phyloP scores from a whole-genome alignment of 345 rosid species.

The Eucalyptus curtisii region DNA sequence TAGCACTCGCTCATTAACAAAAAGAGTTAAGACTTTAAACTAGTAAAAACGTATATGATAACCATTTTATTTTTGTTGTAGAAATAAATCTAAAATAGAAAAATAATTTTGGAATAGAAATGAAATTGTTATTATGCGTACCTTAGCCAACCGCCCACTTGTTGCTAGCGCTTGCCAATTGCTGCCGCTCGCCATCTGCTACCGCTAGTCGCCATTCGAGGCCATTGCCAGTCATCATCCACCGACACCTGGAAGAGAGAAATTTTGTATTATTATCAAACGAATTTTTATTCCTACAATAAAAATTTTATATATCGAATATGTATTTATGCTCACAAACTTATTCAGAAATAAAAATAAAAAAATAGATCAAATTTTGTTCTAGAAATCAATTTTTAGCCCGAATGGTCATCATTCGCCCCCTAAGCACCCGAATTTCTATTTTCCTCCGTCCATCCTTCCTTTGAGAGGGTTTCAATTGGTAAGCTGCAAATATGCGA shows the following conservation, averaged over 20 bases:
- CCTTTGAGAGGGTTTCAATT: not conserved
- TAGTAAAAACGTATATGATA: rapidly evolving
- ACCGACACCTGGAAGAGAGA: rapidly evolving
- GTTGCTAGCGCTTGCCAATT: rapidly evolving
- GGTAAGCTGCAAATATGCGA: no score
- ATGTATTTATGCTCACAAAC: rapidly evolving
- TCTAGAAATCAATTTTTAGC: no score
- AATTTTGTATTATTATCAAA: no score
- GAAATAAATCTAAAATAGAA: rapidly evolving
- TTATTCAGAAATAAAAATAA: no score
- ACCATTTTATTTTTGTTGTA: no score
- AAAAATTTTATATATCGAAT: no score
- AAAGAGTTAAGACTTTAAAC: not conserved
- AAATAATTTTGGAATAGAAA: no score
- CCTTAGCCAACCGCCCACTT: no score
- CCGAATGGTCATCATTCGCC: rapidly evolving
- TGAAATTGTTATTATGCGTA: no score
- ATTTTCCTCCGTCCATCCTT: not conserved
- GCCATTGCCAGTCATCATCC: no score
- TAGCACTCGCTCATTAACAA: not conserved
- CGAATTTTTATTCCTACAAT: rapidly evolving
- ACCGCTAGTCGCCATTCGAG: rapidly evolving
- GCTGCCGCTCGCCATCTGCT: rapidly evolving
- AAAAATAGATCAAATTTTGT: no score
- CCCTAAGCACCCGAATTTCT: not conserved